Percentiles rank a stretch among this genome's conserved stretches.
Conservation (phyloP, 2,329 filamentous ascomycete genomes). For the Ophiostoma montium region DNA sequence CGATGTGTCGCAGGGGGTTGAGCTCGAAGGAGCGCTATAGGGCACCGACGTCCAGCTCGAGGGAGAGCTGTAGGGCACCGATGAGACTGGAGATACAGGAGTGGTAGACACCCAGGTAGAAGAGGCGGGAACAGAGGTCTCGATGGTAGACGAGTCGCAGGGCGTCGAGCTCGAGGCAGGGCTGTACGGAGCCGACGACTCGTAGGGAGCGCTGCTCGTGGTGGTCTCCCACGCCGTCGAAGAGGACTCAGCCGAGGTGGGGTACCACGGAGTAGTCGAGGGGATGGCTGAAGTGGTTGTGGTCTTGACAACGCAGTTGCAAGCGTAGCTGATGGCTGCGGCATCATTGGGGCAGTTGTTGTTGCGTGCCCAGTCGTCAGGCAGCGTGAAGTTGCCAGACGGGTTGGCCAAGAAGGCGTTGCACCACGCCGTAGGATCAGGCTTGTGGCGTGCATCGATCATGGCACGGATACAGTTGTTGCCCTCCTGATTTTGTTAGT, state of each 20-base stretch:
- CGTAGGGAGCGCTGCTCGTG: not conserved
- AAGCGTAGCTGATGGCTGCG: constrained; percentile 5
- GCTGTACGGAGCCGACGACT: not conserved
- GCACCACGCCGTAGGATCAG: constrained; percentile 7
- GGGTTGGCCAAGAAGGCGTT: constrained; percentile 2
- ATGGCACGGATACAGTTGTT: constrained; percentile 11
- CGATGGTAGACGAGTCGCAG: not conserved
- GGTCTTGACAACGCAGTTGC: constrained; percentile 5
- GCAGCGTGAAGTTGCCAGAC: not conserved
- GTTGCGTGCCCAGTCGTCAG: constrained; percentile 5
- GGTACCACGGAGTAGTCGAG: not conserved
- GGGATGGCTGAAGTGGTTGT: not conserved
- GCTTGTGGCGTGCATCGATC: not conserved
- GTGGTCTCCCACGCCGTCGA: not conserved
- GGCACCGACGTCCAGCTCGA: no score
- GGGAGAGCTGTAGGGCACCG: not conserved
- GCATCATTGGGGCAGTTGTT: constrained; percentile 5
- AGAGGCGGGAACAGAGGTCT: no score
- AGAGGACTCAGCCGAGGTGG: not conserved
- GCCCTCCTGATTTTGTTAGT: constrained; percentile 5
- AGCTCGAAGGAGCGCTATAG: not conserved
- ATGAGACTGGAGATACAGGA: not conserved
- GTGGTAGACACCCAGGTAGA: not conserved
- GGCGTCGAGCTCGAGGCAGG: not conserved
- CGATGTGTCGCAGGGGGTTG: not conserved